A percentile compares a stretch with the other conserved stretches of the same genome.
phyloP scores from a whole-genome alignment of 805 yeast species.

The Candida ponderosae region DNA sequence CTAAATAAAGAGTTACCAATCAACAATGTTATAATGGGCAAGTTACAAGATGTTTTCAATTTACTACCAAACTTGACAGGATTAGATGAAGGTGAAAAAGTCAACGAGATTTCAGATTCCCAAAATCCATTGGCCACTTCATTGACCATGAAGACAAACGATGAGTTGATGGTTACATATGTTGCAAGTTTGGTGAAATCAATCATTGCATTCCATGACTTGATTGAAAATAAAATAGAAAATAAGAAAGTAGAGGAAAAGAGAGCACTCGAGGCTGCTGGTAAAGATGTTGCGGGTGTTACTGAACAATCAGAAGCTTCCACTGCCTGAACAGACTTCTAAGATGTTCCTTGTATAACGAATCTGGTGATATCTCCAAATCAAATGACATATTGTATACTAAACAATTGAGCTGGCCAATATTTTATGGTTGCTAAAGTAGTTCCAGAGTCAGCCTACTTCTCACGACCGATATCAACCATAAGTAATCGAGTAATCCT shows the following conservation, averaged over 20 bases:
- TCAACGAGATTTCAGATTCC: constrained; percentile 20
- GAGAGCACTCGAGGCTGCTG: constrained; percentile 7
- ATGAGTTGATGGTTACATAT: constrained; percentile 90
- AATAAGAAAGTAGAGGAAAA: constrained; percentile 46
- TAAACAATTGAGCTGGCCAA: too few species aligned
- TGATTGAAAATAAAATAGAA: constrained; percentile 91
- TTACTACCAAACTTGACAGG: constrained; percentile 70
- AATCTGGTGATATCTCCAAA: too few species aligned
- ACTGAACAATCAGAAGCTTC: background rate
- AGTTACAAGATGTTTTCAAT: constrained; percentile 91
- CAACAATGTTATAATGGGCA: constrained; percentile 85
- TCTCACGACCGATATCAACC: too few species aligned
- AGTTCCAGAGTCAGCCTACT: too few species aligned
- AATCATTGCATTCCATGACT: constrained; percentile 91
- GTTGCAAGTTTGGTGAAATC: constrained; percentile 86
- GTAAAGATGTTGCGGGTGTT: background rate
- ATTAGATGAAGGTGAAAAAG: constrained; percentile 25
- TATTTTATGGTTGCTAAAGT: too few species aligned
- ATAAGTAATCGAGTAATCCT: too few species aligned
- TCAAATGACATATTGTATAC: too few species aligned
- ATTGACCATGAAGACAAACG: constrained; percentile 88
- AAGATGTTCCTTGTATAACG: too few species aligned
- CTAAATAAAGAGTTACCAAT: constrained; percentile 67
- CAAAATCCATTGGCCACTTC: constrained; percentile 62
- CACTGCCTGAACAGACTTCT: background rate